Percentiles rank a stretch among this genome's conserved stretches.
Conservation (phyloP, 208 protist species). For the Vickermania spadyakhi region DNA sequence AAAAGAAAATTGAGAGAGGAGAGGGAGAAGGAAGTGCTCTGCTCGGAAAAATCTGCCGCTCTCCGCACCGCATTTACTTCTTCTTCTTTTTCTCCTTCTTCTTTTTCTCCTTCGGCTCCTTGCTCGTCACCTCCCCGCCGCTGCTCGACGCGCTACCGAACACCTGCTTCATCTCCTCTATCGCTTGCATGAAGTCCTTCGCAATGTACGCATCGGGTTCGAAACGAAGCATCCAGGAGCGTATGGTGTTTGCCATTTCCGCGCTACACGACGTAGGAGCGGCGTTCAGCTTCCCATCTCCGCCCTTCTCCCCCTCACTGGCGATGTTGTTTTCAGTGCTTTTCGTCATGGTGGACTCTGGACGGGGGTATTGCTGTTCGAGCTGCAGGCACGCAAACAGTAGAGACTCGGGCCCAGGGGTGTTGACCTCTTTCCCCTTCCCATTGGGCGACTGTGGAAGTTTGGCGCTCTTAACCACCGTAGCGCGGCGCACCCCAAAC, state of each 20-base stretch:
- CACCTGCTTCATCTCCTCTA: conserved; percentile 65
- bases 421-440: not conserved
- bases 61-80: conserved; percentile 2
- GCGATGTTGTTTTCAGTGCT: not conserved
- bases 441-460: conserved; percentile 44
- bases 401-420: not conserved
- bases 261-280: conserved; percentile 11
- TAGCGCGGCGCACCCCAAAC: conserved; percentile 49
- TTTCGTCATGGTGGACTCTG: not conserved
- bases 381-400: not conserved
- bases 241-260: conserved; percentile 54
- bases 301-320: not conserved
- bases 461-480: conserved; percentile 47
- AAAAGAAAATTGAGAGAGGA: conserved; percentile 1
- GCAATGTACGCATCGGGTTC: conserved; percentile 61
- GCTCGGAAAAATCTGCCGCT: not conserved
- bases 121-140: conserved; percentile 16
- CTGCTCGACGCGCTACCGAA: conserved; percentile 23
- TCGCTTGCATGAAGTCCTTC: conserved; percentile 68
- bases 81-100: conserved; percentile 54
- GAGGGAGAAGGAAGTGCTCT: no score
- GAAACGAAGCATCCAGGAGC: conserved; percentile 71
- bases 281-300: not conserved
- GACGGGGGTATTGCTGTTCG: not conserved
- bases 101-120: conserved; percentile 71